Evolutionary conservation across 176 grass and related monocot genomes (phyloP).

Genomic region (Carex pumila): DNA sequence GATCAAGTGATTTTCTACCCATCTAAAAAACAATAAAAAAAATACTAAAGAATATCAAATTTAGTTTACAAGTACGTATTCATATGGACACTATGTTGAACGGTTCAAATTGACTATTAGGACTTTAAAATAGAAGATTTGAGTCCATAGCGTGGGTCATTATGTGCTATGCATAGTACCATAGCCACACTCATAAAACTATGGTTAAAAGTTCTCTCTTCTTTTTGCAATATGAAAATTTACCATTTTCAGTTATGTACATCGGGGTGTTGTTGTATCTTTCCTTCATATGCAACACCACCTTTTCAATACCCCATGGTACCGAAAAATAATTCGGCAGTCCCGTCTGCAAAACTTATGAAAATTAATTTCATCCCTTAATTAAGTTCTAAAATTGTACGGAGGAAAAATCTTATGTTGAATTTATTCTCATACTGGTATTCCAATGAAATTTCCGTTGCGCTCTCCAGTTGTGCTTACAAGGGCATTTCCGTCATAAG

Average conservation of each 20-base stretch:
- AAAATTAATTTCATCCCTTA: neutral
- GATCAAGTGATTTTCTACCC: too few species aligned
- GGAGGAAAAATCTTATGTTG: neutral
- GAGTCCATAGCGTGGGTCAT: too few species aligned
- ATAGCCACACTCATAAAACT: too few species aligned
- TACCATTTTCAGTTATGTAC: conserved; percentile 79
- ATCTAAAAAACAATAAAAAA: too few species aligned
- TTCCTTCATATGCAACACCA: conserved; percentile 48
- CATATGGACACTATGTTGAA: too few species aligned
- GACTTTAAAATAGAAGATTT: too few species aligned
- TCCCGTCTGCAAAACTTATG: conserved; percentile 44
- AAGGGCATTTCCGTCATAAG: conserved; percentile 26
- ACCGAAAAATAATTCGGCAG: conserved; percentile 9
- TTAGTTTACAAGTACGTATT: too few species aligned
- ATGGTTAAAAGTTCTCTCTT: neutral
- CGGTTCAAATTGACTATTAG: too few species aligned
- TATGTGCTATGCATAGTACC: too few species aligned
- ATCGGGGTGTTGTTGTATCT: conserved; percentile 65
- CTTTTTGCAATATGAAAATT: neutral
- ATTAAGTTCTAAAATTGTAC: neutral
- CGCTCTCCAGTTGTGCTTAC: conserved; percentile 15
- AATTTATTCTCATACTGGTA: conserved; percentile 20
- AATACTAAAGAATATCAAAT: too few species aligned
- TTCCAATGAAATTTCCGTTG: conserved; percentile 36
- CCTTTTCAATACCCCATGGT: conserved; percentile 52